Base-by-base conservation (phyloP, 2,329 filamentous ascomycete species). In the Claviceps fusiformis region DNA sequence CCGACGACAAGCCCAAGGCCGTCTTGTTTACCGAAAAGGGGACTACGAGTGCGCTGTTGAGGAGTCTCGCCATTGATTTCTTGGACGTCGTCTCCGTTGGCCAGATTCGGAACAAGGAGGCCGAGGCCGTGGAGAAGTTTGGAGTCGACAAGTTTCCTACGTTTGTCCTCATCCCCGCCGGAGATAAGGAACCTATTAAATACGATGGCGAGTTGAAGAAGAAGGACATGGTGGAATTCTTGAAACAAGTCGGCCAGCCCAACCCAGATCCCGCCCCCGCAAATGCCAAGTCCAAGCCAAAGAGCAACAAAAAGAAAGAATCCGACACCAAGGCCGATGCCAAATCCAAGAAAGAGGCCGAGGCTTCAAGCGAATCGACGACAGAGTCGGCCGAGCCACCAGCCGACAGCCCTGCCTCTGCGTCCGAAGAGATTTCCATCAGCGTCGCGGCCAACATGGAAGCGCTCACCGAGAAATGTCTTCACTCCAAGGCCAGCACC, bases 11-110 rank as follows among this genome's bases (percentile, higher is more conserved):
- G 13, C 81, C 90, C 52, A 96, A 95, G 74, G 91, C 87, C 0
- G 82, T 98, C 39, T 75, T 98, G 3, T 97, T 98, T 71, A 95
- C 88, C 2, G 88, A 95, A 55, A 98, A 97, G 75, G 89, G 90
- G 27, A 85, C 86, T 6, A 92, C 88, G 0, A 92, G 88, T 66
- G 82, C 90, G 11, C 75, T 95, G 29, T 73, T 96, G 60, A 87
- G 87, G 68, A 85, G 89, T 58, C 70, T 97, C 54, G 91, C 93
- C 7, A 89, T 96, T 63, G 93, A 97, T 67, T 98, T 92, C 70
- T 77, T 93, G 31, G 90, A 85, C 41, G 81, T 82, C 55, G 82
- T 97, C 59, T 77, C 80, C 3, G 76, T 98, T 41, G 92, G 83
- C 9, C 92, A 97, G 70, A 79, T 95, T 55, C 82, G 90, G 56